Evolutionary conservation across 1,284 basidiomycete genomes (phyloP).

Genomic region (Inonotus hispidus): DNA sequence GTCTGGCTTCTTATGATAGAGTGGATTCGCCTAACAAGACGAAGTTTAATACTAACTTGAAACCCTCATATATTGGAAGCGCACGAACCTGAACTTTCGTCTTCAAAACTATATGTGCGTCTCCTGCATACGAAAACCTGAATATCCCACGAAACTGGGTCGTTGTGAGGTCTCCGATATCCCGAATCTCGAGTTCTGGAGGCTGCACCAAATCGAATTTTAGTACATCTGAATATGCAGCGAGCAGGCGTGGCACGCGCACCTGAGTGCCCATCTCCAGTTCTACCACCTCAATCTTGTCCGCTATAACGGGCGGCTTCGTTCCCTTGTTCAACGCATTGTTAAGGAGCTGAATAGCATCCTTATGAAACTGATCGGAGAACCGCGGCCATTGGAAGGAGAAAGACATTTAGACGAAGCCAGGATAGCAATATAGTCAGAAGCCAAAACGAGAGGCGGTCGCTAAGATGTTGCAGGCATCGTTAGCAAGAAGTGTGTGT

Average conservation of each 20-base stretch:
- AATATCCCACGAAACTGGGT: constrained; percentile 99
- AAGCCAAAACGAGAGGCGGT: neutral
- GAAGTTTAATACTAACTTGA: too few species aligned
- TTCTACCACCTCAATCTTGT: constrained; percentile 95
- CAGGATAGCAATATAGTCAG: neutral
- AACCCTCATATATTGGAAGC: neutral
- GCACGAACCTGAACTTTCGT: constrained; percentile 87
- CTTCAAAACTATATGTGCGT: constrained; percentile 92
- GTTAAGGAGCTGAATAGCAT: constrained; percentile 92
- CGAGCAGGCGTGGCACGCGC: constrained; percentile 25
- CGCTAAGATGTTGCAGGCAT: neutral
- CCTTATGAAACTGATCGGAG: constrained; percentile 89
- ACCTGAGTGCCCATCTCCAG: constrained; percentile 98
- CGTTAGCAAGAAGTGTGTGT: neutral
- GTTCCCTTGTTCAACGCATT: constrained; percentile 95
- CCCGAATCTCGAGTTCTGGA: constrained; percentile 94
- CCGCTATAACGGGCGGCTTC: constrained; percentile 97
- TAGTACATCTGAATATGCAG: neutral
- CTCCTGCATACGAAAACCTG: constrained; percentile 90
- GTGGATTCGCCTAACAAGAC: constrained; percentile 79
- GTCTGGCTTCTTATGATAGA: constrained; percentile 85
- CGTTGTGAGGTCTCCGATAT: constrained; percentile 94
- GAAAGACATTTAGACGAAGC: constrained; percentile 75
- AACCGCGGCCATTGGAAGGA: constrained; percentile 97
- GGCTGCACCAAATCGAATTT: constrained; percentile 47